Conservation (phyloP, 2,329 filamentous ascomycete species). For the Cercospora berteroae region DNA sequence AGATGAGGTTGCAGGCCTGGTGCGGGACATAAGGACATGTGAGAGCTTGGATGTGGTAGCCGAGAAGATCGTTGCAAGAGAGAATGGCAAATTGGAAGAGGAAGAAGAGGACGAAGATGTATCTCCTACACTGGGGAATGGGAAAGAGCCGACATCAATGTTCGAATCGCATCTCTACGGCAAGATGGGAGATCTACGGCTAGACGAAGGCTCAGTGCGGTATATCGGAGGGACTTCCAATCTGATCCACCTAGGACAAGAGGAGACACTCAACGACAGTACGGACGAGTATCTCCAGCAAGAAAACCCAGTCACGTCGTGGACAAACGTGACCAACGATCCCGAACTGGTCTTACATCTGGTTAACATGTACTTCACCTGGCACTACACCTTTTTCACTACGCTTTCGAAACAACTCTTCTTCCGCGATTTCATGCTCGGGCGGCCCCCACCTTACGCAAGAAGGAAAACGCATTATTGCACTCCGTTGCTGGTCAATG, state of each 20-base stretch:
- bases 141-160: slow-evolving; percentile 41
- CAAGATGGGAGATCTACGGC: slow-evolving; percentile 86
- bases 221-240: slow-evolving; percentile 95
- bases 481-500: slow-evolving; percentile 85
- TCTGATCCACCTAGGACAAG: slow-evolving; percentile 71
- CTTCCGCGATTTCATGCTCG: slow-evolving; percentile 76
- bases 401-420: slow-evolving; percentile 84
- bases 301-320: slow-evolving; percentile 74
- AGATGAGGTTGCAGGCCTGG: slow-evolving; percentile 76
- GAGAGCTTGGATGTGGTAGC: slow-evolving; percentile 68
- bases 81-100: slow-evolving; percentile 48
- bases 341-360: slow-evolving; percentile 77
- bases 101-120: slow-evolving; percentile 45
- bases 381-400: slow-evolving; percentile 96
- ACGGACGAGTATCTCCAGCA: slow-evolving; percentile 51
- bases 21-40: slow-evolving; percentile 84
- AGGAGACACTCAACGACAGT: slow-evolving; percentile 38
- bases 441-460: slow-evolving; percentile 56
- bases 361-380: slow-evolving; percentile 96
- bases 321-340: slow-evolving; percentile 84
- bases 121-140: slow-evolving; percentile 34
- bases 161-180: slow-evolving; percentile 80
- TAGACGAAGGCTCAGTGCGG: slow-evolving; percentile 83
- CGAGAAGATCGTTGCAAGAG: slow-evolving; percentile 55
- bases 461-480: slow-evolving; percentile 68